Base-by-base conservation (phyloP, 2,329 filamentous ascomycete species). In the Penicillium glabrum region DNA sequence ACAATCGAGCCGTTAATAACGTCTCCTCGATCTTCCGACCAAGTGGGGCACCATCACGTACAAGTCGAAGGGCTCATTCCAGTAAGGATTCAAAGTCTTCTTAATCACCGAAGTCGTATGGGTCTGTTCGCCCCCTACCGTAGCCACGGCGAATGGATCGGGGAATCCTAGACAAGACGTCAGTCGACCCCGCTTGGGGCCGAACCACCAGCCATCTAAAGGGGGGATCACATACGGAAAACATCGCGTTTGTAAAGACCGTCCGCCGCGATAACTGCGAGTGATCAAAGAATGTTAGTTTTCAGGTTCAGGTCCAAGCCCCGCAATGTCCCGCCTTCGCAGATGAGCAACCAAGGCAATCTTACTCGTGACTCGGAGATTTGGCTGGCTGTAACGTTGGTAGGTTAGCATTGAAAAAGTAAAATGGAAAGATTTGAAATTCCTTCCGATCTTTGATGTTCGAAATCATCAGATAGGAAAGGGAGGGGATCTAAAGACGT, bases 1-100 rank as follows among this genome's bases (percentile, higher is more conserved):
- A 46, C 26, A 53, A 14, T 9, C 37, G 21, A 33, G n/a, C 33
- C 47, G 53, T 64, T 64, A 63, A 59, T 56, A 46, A 37, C 51
- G 19, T 27, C 48, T 46, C 24, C 10, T 33, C 27, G 23, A 24
- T 54, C 45, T 35, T 27, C 23, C 44, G 37, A 19, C 11, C 14
- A 52, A 54, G 47, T 45, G 11, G 35, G 33, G 45, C 19, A 57
- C 59, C 46, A 58, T 37, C 59, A 72, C 89, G 69, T 86, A 98
- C 95, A 99, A 89, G 77, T 99, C 95, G 80, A 99, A 99, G 72
- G 87, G 92, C 81, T 99, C 95, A 77, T 99, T 99, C 95, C 95
- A 99, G 76, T 99, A 99, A n/a, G 95, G 95, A 76, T 97, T 98
- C 76, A 99, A 81, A 11, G 95, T 98, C 79, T 95, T 90, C 79